Percentiles rank a stretch among this genome's conserved stretches.
These are phyloP conservation scores for Didymella segeticola DNA, from an alignment of 2,329 filamentous ascomycete species.

Conservation along the genomic window DNA sequence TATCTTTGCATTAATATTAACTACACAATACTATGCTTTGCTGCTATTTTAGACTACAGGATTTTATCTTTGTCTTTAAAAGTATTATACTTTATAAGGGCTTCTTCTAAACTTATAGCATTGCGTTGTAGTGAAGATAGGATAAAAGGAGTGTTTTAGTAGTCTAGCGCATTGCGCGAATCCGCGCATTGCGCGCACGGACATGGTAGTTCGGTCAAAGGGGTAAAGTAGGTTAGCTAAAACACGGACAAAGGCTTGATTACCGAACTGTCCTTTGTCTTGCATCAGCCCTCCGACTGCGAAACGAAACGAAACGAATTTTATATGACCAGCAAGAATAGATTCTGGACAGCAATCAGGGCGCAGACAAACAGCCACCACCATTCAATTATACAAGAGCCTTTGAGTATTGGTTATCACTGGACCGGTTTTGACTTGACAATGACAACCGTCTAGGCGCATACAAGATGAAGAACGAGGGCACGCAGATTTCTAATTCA, in stretches of 20 bases:
- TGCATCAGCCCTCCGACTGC: neutral
- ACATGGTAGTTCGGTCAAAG: too few relatives aligned
- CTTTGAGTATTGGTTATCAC: neutral
- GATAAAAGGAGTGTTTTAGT: too few relatives aligned
- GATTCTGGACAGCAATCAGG: neutral
- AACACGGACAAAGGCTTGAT: slow-evolving; percentile 3
- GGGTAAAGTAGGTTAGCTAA: neutral
- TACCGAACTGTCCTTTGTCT: neutral
- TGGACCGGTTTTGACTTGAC: neutral
- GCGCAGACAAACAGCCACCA: neutral
- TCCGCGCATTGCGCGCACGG: too few relatives aligned
- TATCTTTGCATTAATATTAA: too few relatives aligned
- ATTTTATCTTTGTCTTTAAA: too few relatives aligned
- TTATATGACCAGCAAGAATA: neutral
- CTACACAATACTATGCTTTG: too few relatives aligned
- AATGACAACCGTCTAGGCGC: neutral
- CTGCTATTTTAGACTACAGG: too few relatives aligned
- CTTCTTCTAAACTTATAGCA: too few relatives aligned
- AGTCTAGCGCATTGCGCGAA: too few relatives aligned
- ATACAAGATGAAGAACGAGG: neutral
- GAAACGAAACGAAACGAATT: neutral
- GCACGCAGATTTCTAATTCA: neutral
- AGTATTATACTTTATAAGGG: too few relatives aligned
- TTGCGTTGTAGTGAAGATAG: too few relatives aligned
- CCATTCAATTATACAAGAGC: neutral